phyloP scores from a whole-genome alignment of 148 eudicot genomes.

The Polygonum maritimum region DNA sequence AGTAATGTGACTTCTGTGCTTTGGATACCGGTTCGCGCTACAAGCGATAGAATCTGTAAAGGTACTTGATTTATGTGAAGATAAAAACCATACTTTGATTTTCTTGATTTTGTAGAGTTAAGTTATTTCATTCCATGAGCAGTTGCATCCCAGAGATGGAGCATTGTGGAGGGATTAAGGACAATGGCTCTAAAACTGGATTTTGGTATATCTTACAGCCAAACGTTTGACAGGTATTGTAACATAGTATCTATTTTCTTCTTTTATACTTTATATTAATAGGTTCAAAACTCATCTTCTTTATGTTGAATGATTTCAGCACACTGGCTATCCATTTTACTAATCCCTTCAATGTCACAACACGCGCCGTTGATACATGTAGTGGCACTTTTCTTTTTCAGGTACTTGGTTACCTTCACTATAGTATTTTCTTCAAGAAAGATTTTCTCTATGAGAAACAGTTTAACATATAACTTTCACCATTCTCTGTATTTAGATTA shows the following conservation, averaged over 20 bases:
- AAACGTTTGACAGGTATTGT: slow-evolving; percentile 66
- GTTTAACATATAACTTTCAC: not conserved
- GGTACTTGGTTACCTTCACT: slow-evolving; percentile 27
- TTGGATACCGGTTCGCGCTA: slow-evolving; percentile 86
- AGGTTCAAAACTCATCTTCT: slow-evolving; percentile 13
- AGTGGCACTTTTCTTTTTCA: slow-evolving; percentile 84
- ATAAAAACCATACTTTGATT: not conserved
- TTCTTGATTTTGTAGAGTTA: not conserved
- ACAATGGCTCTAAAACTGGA: slow-evolving; percentile 92
- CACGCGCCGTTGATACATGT: slow-evolving; percentile 81
- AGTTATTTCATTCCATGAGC: slow-evolving; percentile 25
- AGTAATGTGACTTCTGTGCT: slow-evolving; percentile 69
- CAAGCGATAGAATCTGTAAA: slow-evolving; percentile 64
- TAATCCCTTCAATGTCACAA: slow-evolving; percentile 73
- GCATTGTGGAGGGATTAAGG: slow-evolving; percentile 84
- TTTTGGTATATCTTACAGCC: slow-evolving; percentile 87
- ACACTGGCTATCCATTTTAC: slow-evolving; percentile 94
- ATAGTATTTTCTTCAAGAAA: not conserved
- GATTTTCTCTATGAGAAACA: not conserved
- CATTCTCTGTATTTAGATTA: slow-evolving; percentile 39
- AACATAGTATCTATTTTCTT: not conserved
- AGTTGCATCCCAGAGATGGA: slow-evolving; percentile 52
- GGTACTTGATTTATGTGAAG: slow-evolving; percentile 26
- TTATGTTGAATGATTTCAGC: slow-evolving; percentile 28
- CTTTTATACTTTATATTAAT: not conserved